Evolutionary conservation across 1,284 basidiomycete species (phyloP).

Genomic region (Testicularia cyperi): DNA sequence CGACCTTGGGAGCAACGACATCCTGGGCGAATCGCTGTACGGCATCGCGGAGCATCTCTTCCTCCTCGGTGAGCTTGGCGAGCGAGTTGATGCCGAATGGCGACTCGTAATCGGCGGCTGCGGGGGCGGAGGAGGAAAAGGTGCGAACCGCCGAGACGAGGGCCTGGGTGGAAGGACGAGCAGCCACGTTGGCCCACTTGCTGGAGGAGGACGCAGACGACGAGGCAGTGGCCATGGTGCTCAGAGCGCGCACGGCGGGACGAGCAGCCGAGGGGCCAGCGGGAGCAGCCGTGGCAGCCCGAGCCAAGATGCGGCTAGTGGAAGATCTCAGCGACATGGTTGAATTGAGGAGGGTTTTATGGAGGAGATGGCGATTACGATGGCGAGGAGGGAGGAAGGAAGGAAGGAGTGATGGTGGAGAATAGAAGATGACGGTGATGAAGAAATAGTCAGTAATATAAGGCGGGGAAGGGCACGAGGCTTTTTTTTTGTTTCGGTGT

Average conservation of each 20-base stretch:
- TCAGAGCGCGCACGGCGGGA: neutral
- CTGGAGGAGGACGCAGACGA: neutral
- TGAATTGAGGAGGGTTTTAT: too few relatives aligned
- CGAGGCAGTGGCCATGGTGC: neutral
- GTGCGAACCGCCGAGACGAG: slow-evolving; percentile 9
- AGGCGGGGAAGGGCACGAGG: too few relatives aligned
- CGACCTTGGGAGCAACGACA: slow-evolving; percentile 83
- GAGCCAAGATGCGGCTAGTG: neutral
- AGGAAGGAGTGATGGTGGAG: too few relatives aligned
- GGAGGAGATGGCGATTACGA: too few relatives aligned
- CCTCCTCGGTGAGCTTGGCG: slow-evolving; percentile 55
- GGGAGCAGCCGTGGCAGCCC: neutral
- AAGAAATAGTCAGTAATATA: too few relatives aligned
- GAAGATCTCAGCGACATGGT: slow-evolving; percentile 1
- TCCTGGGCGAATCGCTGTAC: slow-evolving; percentile 73
- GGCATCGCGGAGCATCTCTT: slow-evolving; percentile 58
- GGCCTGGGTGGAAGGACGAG: neutral
- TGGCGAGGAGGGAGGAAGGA: too few relatives aligned
- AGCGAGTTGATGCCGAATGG: slow-evolving; percentile 59
- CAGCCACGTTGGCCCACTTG: neutral
- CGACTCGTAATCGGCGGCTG: slow-evolving; percentile 47
- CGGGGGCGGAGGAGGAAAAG: slow-evolving; percentile 29
- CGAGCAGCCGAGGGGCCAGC: neutral
- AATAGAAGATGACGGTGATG: too few relatives aligned
- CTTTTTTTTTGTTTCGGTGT: too few relatives aligned